These are phyloP conservation scores for Centella asiatica DNA, from an alignment of 129 eudicot species.

Conservation along the genomic window DNA sequence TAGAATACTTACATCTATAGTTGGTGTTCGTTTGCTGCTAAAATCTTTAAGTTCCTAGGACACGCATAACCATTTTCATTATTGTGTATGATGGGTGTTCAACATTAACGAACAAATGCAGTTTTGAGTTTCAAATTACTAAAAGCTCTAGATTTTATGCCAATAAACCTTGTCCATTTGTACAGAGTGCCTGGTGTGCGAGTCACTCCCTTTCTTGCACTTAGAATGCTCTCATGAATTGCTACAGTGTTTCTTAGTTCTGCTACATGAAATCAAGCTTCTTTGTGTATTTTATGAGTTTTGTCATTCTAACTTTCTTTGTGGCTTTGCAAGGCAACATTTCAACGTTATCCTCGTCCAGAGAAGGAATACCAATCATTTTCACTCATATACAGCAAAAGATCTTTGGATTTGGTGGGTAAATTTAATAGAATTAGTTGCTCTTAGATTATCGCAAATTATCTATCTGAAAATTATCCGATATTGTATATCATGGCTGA, in stretches of 20 bases:
- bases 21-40: background rate
- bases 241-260: background rate
- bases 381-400: slow-evolving; percentile 46
- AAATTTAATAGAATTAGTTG: slow-evolving; percentile 1
- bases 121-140: background rate
- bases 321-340: slow-evolving; percentile 39
- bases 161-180: background rate
- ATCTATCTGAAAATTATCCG: background rate
- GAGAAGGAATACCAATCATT: slow-evolving; percentile 72
- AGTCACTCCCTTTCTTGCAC: no score
- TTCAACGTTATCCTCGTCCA: slow-evolving; percentile 61
- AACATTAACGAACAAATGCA: background rate
- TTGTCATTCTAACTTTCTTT: background rate
- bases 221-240: no score
- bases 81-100: background rate
- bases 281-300: background rate
- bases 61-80: background rate
- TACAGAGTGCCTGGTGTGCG: no score
- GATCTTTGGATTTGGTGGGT: slow-evolving; percentile 64
- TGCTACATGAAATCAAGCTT: background rate
- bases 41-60: background rate
- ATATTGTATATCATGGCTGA: background rate
- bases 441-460: background rate
- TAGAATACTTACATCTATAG: background rate
- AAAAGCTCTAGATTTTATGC: background rate